Percentiles rank a stretch among this genome's conserved stretches.
These are phyloP conservation scores for Eruca vesicaria DNA, from an alignment of 441 rosid genomes.

Conservation along the genomic window DNA sequence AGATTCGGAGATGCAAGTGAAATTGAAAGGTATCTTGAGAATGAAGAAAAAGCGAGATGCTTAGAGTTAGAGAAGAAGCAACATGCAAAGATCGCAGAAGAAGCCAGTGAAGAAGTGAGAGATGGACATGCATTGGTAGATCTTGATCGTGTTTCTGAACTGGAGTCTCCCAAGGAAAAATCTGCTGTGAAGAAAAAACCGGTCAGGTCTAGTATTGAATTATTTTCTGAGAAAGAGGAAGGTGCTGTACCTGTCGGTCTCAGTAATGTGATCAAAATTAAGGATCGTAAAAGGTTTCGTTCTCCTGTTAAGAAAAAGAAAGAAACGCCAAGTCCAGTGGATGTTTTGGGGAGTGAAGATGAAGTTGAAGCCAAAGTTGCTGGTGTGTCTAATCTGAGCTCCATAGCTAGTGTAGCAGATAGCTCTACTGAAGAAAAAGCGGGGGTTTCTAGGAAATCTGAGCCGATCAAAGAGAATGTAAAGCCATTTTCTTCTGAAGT, in stretches of 20 bases:
- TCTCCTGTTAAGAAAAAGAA: constrained; percentile 30
- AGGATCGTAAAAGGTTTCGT: constrained; percentile 29
- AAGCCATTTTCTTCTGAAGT: constrained; percentile 18
- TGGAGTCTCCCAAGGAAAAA: constrained; percentile 27
- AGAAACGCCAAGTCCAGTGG: constrained; percentile 14
- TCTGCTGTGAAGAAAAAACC: not conserved
- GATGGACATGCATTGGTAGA: constrained; percentile 7
- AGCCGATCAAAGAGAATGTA: not conserved
- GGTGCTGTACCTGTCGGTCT: not conserved
- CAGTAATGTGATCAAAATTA: constrained; percentile 27
- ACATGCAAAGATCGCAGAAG: not conserved
- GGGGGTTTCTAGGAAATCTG: no score
- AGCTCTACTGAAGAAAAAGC: constrained; percentile 22
- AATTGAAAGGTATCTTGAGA: constrained; percentile 28
- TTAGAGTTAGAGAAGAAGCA: constrained; percentile 5
- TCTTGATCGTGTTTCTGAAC: constrained; percentile 7
- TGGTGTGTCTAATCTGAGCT: constrained; percentile 16
- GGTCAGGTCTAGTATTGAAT: not conserved
- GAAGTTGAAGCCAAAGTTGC: constrained; percentile 19
- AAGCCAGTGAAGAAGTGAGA: not conserved
- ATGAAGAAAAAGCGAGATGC: constrained; percentile 23
- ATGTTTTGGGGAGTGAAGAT: constrained; percentile 8
- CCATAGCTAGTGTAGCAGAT: constrained; percentile 15
- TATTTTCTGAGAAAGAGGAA: constrained; percentile 13
- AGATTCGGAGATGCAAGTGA: constrained; percentile 57